Evolutionary conservation across 2,329 filamentous ascomycete genomes (phyloP).

Genomic region (Fusarium sp.): DNA sequence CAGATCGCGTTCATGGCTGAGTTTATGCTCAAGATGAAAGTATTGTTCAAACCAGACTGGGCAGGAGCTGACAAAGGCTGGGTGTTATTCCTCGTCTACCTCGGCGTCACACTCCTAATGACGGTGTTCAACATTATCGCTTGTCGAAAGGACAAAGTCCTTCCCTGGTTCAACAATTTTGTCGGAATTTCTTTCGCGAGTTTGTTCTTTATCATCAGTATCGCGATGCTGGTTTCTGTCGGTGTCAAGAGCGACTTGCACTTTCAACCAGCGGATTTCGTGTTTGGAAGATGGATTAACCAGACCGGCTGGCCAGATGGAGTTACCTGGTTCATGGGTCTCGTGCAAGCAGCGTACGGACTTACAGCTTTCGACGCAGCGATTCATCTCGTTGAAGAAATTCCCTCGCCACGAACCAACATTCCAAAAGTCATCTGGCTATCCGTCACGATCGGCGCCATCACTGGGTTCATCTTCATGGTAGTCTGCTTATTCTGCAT

Average conservation of each 20-base stretch:
- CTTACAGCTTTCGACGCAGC: conserved; percentile 65
- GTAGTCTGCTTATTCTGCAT: conserved; percentile 64
- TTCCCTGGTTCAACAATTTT: conserved; percentile 66
- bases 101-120: conserved; percentile 60
- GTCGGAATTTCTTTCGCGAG: conserved; percentile 64
- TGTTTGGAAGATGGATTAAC: conserved; percentile 62
- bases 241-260: conserved; percentile 57
- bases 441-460: conserved; percentile 61
- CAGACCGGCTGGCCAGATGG: conserved; percentile 64
- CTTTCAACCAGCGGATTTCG: conserved; percentile 63
- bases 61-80: conserved; percentile 59
- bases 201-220: conserved; percentile 63
- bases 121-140: conserved; percentile 64
- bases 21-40: conserved; percentile 67
- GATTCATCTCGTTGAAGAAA: conserved; percentile 69
- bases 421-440: conserved; percentile 65
- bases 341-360: conserved; percentile 68
- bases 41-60: conserved; percentile 64
- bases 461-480: conserved; percentile 64
- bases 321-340: conserved; percentile 68
- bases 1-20: conserved; percentile 69
- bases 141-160: conserved; percentile 56
- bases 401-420: conserved; percentile 63
- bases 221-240: conserved; percentile 65
- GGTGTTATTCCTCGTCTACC: conserved; percentile 66